Evolutionary conservation across 2,329 filamentous ascomycete genomes (phyloP).

Genomic region (Diaporthe destruens): DNA sequence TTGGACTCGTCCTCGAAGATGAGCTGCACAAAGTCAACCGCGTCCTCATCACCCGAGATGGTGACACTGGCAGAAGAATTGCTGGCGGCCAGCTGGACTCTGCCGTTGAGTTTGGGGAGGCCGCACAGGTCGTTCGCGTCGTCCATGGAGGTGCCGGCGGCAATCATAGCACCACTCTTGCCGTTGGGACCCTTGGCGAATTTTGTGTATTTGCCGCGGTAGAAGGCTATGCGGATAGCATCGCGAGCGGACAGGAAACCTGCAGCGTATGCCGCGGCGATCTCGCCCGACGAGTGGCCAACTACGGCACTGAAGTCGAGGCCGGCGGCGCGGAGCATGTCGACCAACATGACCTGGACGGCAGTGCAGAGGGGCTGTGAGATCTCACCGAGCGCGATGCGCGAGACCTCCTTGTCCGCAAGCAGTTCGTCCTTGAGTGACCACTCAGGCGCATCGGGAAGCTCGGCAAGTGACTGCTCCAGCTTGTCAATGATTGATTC

Average conservation of each 20-base stretch:
- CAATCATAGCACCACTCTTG: constrained; percentile 35
- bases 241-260: constrained; percentile 38
- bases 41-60: constrained; percentile 47
- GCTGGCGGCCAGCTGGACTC: constrained; percentile 46
- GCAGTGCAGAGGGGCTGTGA: constrained; percentile 52
- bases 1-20: constrained; percentile 46
- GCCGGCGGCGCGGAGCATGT: constrained; percentile 47
- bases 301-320: constrained; percentile 46
- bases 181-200: constrained; percentile 11
- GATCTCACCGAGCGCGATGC: constrained; percentile 39
- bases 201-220: constrained; percentile 37
- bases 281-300: constrained; percentile 47
- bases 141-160: constrained; percentile 26
- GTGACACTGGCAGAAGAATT: constrained; percentile 49
- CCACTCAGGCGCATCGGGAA: constrained; percentile 34
- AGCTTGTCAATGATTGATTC: constrained; percentile 14
- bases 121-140: constrained; percentile 42
- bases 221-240: constrained; percentile 47
- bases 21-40: constrained; percentile 46
- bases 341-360: constrained; percentile 54
- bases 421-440: constrained; percentile 32
- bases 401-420: constrained; percentile 23
- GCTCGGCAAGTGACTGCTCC: constrained; percentile 10
- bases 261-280: constrained; percentile 39
- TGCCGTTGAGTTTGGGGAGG: constrained; percentile 43